A percentile compares a stretch with the other conserved stretches of the same genome.
These are phyloP conservation scores for Juncus effusus DNA, from an alignment of 176 grass and related monocot species.

Conservation along the genomic window DNA sequence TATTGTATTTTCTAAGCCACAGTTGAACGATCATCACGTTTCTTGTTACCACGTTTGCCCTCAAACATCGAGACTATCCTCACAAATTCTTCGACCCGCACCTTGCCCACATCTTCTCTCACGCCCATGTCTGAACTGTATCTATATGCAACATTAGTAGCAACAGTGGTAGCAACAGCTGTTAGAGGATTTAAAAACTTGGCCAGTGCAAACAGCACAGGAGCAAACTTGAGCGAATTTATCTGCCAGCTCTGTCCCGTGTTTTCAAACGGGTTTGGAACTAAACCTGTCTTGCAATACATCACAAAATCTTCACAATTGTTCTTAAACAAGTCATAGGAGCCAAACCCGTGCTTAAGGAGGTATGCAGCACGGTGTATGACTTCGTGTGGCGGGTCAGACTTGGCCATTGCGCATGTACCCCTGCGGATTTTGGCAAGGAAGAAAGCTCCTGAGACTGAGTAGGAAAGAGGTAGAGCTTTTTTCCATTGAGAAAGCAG, in stretches of 20 bases:
- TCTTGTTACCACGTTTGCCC: too few species aligned
- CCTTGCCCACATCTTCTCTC: too few species aligned
- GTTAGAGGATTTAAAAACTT: neutral
- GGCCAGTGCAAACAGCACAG: neutral
- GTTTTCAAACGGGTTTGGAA: conserved; percentile 18
- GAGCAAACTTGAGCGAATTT: conserved; percentile 9
- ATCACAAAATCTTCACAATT: conserved; percentile 89
- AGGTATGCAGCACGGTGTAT: conserved; percentile 58
- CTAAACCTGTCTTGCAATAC: conserved; percentile 79
- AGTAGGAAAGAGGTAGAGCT: conserved; percentile 61
- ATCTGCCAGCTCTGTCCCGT: conserved; percentile 57
- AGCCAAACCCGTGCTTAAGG: conserved; percentile 62
- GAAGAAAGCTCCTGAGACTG: conserved; percentile 32
- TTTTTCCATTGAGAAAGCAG: conserved; percentile 68
- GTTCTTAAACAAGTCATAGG: conserved; percentile 74
- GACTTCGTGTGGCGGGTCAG: conserved; percentile 35
- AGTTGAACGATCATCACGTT: too few species aligned
- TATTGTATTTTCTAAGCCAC: too few species aligned
- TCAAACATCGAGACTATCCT: too few species aligned
- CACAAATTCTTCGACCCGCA: too few species aligned
- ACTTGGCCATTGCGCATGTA: conserved; percentile 53
- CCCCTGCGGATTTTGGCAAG: conserved; percentile 60
- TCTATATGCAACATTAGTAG: too few species aligned
- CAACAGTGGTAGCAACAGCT: neutral
- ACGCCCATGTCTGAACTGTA: too few species aligned